phyloP scores from a whole-genome alignment of 2,329 filamentous ascomycete genomes.

The Ceratocystis eucalypticola region DNA sequence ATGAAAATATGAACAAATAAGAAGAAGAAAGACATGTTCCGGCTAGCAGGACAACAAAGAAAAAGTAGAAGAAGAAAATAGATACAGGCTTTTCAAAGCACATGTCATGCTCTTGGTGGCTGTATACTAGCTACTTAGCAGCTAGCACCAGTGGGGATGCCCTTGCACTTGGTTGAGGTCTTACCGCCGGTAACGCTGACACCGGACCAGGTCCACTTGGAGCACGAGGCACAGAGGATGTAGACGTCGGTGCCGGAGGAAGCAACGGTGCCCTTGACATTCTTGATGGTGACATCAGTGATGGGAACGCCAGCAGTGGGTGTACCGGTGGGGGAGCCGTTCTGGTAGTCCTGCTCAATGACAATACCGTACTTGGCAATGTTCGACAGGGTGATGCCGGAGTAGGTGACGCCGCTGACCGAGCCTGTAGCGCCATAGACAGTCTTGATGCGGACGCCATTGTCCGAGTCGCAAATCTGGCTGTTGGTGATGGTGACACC shows the following conservation, averaged over 20 bases:
- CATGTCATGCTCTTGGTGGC: neutral
- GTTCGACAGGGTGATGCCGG: slow-evolving; percentile 30
- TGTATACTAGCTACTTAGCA: slow-evolving; percentile 7
- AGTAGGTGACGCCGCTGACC: slow-evolving; percentile 33
- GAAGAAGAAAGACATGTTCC: neutral
- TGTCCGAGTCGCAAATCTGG: slow-evolving; percentile 39
- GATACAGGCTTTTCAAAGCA: neutral
- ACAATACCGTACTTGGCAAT: slow-evolving; percentile 31
- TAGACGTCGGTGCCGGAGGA: slow-evolving; percentile 32
- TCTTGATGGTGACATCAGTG: slow-evolving; percentile 33
- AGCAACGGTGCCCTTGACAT: slow-evolving; percentile 33
- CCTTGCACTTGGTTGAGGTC: slow-evolving; percentile 24
- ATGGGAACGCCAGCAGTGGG: slow-evolving; percentile 40
- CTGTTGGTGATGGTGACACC: slow-evolving; percentile 37
- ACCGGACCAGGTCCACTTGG: slow-evolving; percentile 39
- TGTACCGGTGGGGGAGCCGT: slow-evolving; percentile 33
- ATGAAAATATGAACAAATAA: neutral
- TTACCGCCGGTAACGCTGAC: slow-evolving; percentile 40
- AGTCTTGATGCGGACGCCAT: slow-evolving; percentile 40
- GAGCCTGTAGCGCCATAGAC: slow-evolving; percentile 33
- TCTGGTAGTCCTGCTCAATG: slow-evolving; percentile 35
- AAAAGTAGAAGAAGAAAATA: slow-evolving; percentile 2
- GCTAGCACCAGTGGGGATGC: slow-evolving; percentile 21
- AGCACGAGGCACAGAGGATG: slow-evolving; percentile 39
- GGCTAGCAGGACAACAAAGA: neutral